phyloP scores from a whole-genome alignment of 352 stramenopile species.

The Saprolegnia diclina region DNA sequence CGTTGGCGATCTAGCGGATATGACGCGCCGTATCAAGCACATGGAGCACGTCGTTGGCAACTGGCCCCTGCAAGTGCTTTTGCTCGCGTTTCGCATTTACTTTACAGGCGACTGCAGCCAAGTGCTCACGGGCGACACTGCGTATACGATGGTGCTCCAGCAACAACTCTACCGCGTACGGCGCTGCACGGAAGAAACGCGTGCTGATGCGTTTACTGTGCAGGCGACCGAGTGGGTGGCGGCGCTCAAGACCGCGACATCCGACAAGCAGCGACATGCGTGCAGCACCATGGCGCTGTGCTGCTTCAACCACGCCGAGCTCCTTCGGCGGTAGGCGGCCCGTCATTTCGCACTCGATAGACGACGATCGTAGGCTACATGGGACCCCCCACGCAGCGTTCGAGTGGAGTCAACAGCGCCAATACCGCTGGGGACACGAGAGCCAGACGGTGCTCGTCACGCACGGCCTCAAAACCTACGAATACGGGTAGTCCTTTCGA shows the following conservation, averaged over 20 bases:
- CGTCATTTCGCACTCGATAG: no score
- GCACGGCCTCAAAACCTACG: conserved; percentile 51
- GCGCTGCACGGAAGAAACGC: neutral
- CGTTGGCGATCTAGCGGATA: neutral
- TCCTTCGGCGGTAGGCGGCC: neutral
- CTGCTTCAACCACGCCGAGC: conserved; percentile 15
- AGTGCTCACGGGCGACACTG: neutral
- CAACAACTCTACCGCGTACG: neutral
- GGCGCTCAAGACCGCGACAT: neutral
- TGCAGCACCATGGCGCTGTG: conserved; percentile 4
- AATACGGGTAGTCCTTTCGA: conserved; percentile 46
- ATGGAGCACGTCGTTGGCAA: neutral
- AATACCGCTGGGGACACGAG: conserved; percentile 56
- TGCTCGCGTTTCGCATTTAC: conserved; percentile 31
- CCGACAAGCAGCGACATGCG: neutral
- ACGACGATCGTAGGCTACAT: conserved; percentile 7
- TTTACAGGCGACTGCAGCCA: conserved; percentile 17
- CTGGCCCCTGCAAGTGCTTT: conserved; percentile 46
- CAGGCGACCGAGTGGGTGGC: conserved; percentile 6
- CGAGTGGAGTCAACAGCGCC: conserved; percentile 51
- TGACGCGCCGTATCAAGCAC: neutral
- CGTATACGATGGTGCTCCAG: neutral
- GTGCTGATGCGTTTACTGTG: no score
- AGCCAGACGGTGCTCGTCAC: conserved; percentile 51
- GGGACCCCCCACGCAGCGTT: conserved; percentile 29